Percentiles rank a stretch among this genome's conserved stretches.
Conservation (phyloP, 1,139 yeast genomes). For the Dujonia santamariae region DNA sequence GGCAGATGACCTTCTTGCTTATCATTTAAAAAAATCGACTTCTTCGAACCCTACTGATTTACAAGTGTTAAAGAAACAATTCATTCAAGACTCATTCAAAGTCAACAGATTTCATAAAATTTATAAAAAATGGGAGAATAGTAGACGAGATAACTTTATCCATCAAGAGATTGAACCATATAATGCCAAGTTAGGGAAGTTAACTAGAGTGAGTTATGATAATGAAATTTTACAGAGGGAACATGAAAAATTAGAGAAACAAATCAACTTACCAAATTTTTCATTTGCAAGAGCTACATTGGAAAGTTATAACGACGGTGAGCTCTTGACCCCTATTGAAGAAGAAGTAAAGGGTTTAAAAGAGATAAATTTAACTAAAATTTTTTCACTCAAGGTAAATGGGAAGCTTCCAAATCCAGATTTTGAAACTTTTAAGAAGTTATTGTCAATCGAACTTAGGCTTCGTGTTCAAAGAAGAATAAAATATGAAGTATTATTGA, state of each 20-base stretch:
- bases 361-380: slow-evolving; percentile 17
- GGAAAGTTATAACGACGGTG: slow-evolving; percentile 20
- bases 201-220: slow-evolving; percentile 27
- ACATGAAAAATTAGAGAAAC: slow-evolving; percentile 22
- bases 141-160: slow-evolving; percentile 18
- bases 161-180: slow-evolving; percentile 25
- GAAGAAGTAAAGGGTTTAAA: background rate
- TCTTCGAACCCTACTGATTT: background rate
- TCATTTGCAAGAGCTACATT: slow-evolving; percentile 29
- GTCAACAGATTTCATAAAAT: slow-evolving; percentile 30
- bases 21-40: background rate
- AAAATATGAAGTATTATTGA: slow-evolving; percentile 33
- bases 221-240: slow-evolving; percentile 21
- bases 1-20: slow-evolving; percentile 13
- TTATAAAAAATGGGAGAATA: slow-evolving; percentile 30
- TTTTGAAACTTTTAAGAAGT: slow-evolving; percentile 24
- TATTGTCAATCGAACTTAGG: slow-evolving; percentile 35
- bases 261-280: slow-evolving; percentile 28
- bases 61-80: slow-evolving; percentile 16
- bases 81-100: slow-evolving; percentile 33
- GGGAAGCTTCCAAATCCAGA: slow-evolving; percentile 28
- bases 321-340: background rate
- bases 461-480: slow-evolving; percentile 31
- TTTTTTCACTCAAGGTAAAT: slow-evolving; percentile 26
- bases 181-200: slow-evolving; percentile 28